Conservation (phyloP, 2,329 filamentous ascomycete genomes). For the Neofusicoccum ribis region DNA sequence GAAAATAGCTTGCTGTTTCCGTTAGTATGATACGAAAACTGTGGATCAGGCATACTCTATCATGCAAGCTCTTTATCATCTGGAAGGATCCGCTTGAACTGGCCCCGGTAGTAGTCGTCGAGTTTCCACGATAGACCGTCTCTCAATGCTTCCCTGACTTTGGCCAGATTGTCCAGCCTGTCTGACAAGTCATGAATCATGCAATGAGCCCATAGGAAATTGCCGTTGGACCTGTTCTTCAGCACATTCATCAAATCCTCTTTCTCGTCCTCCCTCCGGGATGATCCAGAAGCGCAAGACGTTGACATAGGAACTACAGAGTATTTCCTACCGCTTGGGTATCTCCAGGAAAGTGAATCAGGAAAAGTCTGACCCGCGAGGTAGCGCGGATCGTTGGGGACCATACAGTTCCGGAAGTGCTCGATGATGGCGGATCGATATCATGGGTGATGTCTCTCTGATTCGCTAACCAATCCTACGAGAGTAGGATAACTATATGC, state of each 20-base stretch:
- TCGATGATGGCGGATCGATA: too few relatives aligned
- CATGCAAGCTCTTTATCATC: not conserved
- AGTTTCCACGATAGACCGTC: not conserved
- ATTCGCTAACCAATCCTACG: too few relatives aligned
- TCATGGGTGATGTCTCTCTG: too few relatives aligned
- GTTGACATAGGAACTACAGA: too few relatives aligned
- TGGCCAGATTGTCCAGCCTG: not conserved
- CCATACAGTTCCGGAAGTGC: too few relatives aligned
- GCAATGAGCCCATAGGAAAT: slow-evolving; percentile 17
- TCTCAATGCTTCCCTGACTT: not conserved
- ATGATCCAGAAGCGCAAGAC: slow-evolving; percentile 17
- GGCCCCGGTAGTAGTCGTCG: not conserved
- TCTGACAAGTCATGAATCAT: slow-evolving; percentile 7
- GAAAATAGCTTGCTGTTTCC: not conserved
- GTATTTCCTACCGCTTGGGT: too few relatives aligned
- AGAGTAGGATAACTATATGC: too few relatives aligned
- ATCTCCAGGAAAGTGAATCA: too few relatives aligned
- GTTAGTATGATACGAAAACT: not conserved
- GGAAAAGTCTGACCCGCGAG: too few relatives aligned
- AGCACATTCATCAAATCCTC: not conserved
- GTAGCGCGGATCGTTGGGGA: too few relatives aligned
- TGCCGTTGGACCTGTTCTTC: not conserved
- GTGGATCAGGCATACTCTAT: not conserved
- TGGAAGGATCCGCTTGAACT: not conserved
- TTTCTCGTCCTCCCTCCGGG: not conserved